Conservation (phyloP, 2,329 filamentous ascomycete genomes). For the Raffaelea arxii region DNA sequence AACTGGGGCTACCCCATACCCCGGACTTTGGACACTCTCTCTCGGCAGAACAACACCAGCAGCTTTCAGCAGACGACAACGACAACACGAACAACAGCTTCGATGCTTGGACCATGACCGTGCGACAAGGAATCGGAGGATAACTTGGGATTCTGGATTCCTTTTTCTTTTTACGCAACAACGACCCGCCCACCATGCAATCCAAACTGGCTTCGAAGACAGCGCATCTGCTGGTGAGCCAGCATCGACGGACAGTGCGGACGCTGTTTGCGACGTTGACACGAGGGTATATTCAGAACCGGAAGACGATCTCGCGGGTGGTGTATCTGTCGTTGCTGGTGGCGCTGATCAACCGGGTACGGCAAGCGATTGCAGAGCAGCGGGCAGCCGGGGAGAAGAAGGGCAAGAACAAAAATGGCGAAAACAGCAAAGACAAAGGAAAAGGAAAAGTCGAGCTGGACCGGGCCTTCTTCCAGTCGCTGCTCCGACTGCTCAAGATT, state of each 20-base stretch:
- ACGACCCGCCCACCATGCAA: too few species aligned
- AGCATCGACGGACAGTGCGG: slow-evolving; percentile 54
- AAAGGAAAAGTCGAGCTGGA: slow-evolving; percentile 84
- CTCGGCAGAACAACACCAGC: too few species aligned
- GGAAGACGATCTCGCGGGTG: slow-evolving; percentile 70
- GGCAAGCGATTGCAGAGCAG: slow-evolving; percentile 85
- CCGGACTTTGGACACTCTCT: too few species aligned
- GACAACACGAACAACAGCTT: too few species aligned
- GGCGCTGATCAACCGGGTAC: slow-evolving; percentile 75
- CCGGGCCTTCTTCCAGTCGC: slow-evolving; percentile 65
- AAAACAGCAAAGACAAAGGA: slow-evolving; percentile 19
- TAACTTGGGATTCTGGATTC: too few species aligned
- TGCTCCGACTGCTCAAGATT: slow-evolving; percentile 71
- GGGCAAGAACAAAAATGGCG: slow-evolving; percentile 15
- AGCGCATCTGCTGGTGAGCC: slow-evolving; percentile 29
- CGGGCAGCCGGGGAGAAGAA: slow-evolving; percentile 53
- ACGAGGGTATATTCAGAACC: slow-evolving; percentile 65
- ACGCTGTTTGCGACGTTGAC: slow-evolving; percentile 57
- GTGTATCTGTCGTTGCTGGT: slow-evolving; percentile 77
- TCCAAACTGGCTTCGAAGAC: slow-evolving; percentile 56
- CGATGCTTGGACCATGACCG: too few species aligned
- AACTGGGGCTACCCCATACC: too few species aligned
- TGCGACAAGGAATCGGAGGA: too few species aligned
- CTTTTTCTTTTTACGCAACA: too few species aligned
- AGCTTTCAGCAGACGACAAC: too few species aligned